phyloP scores from a whole-genome alignment of 1,284 basidiomycete species.

The Cryptococcus sp. region DNA sequence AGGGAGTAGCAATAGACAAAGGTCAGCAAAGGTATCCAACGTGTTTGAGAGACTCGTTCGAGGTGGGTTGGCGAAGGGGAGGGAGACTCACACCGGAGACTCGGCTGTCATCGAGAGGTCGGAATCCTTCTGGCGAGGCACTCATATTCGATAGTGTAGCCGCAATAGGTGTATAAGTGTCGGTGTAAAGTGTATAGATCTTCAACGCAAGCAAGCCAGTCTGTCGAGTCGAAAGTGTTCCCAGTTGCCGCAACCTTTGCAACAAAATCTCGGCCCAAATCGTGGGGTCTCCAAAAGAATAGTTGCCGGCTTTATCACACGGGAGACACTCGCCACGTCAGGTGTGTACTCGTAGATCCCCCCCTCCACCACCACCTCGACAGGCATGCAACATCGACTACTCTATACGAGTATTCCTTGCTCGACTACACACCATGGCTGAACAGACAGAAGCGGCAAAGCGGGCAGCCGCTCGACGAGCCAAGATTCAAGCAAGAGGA shows the following conservation, averaged over 20 bases:
- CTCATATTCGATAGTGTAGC: neutral
- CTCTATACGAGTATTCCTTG: no score
- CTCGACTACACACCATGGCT: no score
- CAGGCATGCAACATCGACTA: neutral
- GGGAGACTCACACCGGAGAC: slow-evolving; percentile 40
- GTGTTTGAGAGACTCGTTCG: neutral
- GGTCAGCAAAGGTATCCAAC: neutral
- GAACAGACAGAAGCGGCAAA: slow-evolving; percentile 34
- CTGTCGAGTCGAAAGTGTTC: no score
- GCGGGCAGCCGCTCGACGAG: slow-evolving; percentile 45
- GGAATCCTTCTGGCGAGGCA: slow-evolving; percentile 36
- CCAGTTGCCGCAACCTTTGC: no score
- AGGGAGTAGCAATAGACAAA: neutral
- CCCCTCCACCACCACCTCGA: neutral
- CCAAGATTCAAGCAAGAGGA: slow-evolving; percentile 46
- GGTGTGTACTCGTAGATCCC: neutral
- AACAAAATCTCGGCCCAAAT: no score
- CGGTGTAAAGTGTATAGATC: no score
- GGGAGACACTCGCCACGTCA: neutral
- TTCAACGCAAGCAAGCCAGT: no score
- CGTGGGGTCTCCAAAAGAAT: no score
- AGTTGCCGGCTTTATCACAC: no score
- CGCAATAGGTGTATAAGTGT: no score
- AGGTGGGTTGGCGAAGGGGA: neutral
- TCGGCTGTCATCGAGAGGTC: slow-evolving; percentile 40